Conservation (phyloP, 495 filamentous ascomycete species). For the Platismatia glauca region DNA sequence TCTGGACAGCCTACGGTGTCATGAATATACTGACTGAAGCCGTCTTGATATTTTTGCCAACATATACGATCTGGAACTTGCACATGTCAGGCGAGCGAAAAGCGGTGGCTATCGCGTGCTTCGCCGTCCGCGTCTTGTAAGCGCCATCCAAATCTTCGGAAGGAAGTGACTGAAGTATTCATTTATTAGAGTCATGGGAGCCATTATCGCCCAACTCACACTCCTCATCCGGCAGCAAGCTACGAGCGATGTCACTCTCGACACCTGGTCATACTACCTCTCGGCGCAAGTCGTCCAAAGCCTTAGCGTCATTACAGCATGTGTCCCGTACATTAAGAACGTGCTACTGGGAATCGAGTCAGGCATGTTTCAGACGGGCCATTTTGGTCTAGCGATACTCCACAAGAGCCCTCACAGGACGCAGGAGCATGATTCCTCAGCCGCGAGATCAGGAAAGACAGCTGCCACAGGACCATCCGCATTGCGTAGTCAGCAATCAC, state of each 20-base stretch:
- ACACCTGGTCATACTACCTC: constrained; percentile 27
- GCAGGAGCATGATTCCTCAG: not conserved
- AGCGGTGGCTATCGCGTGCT: constrained; percentile 26
- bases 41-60: constrained; percentile 33
- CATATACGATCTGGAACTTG: constrained; percentile 30
- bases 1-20: constrained; percentile 34
- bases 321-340: constrained; percentile 38
- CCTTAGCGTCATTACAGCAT: constrained; percentile 36
- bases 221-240: constrained; percentile 19
- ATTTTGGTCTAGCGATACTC: constrained; percentile 3
- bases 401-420: not conserved
- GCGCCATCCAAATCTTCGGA: not conserved
- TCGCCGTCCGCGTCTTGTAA: constrained; percentile 34
- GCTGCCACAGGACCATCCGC: not conserved
- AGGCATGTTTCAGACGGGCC: constrained; percentile 12
- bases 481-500: not conserved
- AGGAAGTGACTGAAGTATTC: no score
- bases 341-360: constrained; percentile 26
- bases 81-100: constrained; percentile 30
- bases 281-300: constrained; percentile 31
- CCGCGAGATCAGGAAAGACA: not conserved
- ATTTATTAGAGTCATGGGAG: constrained; percentile 28
- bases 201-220: constrained; percentile 29
- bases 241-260: constrained; percentile 22
- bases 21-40: constrained; percentile 37